Evolutionary conservation across 2,329 filamentous ascomycete genomes (phyloP).

Genomic region (Colletotrichum melonis): DNA sequence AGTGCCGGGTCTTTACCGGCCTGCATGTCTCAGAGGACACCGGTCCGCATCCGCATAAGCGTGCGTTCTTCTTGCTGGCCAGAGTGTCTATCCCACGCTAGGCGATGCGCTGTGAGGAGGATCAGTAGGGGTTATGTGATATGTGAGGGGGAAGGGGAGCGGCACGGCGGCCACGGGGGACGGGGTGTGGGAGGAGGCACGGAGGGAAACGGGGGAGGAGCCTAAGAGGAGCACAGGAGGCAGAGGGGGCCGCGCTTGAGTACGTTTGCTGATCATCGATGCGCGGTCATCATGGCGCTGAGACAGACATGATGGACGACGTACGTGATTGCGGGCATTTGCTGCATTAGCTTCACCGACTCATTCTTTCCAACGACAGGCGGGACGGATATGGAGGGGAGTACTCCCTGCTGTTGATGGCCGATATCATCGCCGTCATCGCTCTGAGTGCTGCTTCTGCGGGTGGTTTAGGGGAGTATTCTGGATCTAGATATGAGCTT

Average conservation of each 20-base stretch:
- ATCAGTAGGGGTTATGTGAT: neutral
- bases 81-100: neutral
- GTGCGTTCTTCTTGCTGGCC: neutral
- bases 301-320: slow-evolving; percentile 4
- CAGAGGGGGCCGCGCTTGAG: neutral
- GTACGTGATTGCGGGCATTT: slow-evolving; percentile 7
- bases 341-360: neutral
- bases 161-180: neutral
- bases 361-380: neutral
- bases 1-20: slow-evolving; percentile 3
- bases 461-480: neutral
- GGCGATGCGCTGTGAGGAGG: neutral
- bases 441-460: neutral
- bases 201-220: neutral
- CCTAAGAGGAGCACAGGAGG: too few species aligned
- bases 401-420: neutral
- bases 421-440: neutral
- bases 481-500: neutral
- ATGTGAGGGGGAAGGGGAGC: neutral
- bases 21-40: neutral
- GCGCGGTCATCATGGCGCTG: neutral
- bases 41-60: neutral
- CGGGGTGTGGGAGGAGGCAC: neutral
- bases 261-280: slow-evolving; percentile 3
- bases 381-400: neutral